Base-by-base conservation (phyloP, 208 protist species). In the Acanthamoeba castellanii region DNA sequence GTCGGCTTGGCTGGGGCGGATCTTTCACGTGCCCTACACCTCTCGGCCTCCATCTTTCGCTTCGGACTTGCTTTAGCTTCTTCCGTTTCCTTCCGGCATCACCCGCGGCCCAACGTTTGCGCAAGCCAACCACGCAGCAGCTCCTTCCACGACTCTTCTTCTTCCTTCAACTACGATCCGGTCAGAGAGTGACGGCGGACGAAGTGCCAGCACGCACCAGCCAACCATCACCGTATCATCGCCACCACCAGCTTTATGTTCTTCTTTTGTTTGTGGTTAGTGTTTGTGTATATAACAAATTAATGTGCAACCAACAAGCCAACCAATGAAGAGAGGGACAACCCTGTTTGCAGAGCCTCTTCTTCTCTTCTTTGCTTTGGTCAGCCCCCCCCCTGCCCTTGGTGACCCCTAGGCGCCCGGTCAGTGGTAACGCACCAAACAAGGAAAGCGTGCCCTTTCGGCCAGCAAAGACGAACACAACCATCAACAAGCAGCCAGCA, bases 241-340 rank as follows among this genome's bases (percentile, higher is more conserved):
- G 16, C 55, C 55, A 61, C 55, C 18, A 52, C 7, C 47, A 52
- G 47, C 47, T 61, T 61, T 22, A 8, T 61, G 55, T 61, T 8
- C 16, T 22, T 22, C 16, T 61, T 61, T 8, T 61, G 13, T 61
- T 61, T 61, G 55, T 22, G 55, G 55, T 37, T 74, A 3, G 66
- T 74, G 66, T 74, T 74, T 74, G 66, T 74, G 66, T 74, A 74
- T 74, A 74, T 74, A 74, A 6, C 66, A 74, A 30, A 37, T 74
- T 61, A 61, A 37, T 74, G 66, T 30, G 25, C 66, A 37, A 74
- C 66, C 55, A 61, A 61, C 55, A 61, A 61, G 50, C 50, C 50
- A 55, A 55, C 50, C 50, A 55, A 55, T 55, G 50, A 55, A 55
- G 50, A 55, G 9, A 64, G 20, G n/a, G n/a, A 32, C 5, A 4